Base-by-base conservation (phyloP, 1,284 basidiomycete genomes). In the Naganishia albida region DNA sequence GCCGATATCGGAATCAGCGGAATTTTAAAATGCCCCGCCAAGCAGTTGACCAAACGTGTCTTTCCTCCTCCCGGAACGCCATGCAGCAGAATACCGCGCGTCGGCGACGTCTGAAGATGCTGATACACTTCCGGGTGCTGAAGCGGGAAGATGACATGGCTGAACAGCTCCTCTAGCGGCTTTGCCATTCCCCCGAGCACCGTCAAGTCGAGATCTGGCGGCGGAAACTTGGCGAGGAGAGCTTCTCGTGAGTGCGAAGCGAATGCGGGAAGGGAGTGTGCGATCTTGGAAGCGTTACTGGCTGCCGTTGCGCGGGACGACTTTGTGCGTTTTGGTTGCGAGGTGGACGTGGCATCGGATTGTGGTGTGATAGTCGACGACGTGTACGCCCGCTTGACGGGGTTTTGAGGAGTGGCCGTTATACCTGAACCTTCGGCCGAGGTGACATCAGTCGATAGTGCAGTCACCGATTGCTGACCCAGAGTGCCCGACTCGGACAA, bases 21-120 rank as follows among this genome's bases (percentile, higher is more conserved):
- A 2, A 97, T 84, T 1, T 87, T 89, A 1, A 96, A 83, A 81
- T 96, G 91, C 65, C 94, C 95, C 44, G 93, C 94, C 57, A 98
- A 89, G 23, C 95, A 93, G 75, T 91, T 88, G 10, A 93, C 93
- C 20, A 95, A 79, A 73, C 94, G 80, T 0, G 93, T 96, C 80
- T 99, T 99, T 15, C 96, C 96, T 74, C 94, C 97, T 8, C 95
- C 95, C 0, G 95, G 94, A 1, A 95, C 95, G 1, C 95, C 96
- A 77, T 97, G 91, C 7, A 99, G 80, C 25, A 99, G 79, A 0
- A 99, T 93, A n/a, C 95, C 95, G 56, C 93, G 82, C 0, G 94
- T 94, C 3, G 94, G 88, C 70, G 91, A 89, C 12, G 97, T 89
- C 1, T 95, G 95, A 0, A 93, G 95, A 72, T 93, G 88, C 7